Base-by-base conservation (phyloP, 2,329 filamentous ascomycete species). In the Falciphora oryzae region DNA sequence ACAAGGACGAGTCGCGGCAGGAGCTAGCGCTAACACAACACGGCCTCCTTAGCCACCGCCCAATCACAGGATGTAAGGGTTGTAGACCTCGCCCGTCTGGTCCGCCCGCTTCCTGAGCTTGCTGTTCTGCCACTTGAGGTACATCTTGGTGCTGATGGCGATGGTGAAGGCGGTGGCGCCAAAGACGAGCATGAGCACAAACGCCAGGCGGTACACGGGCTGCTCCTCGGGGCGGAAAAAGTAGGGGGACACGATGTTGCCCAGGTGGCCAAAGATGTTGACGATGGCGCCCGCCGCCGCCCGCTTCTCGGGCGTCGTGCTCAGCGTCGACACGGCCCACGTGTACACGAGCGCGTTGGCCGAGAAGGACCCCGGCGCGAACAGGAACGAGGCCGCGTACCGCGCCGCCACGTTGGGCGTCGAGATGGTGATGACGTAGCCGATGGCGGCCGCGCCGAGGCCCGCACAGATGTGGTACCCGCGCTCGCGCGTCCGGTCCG, bases 241-340 rank as follows among this genome's bases (percentile, higher is more conserved):
- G 63, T 78, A 80, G 1, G 77, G 77, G 1, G 73, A 76, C 64
- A 73, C 75, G n/a, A 79, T 72, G 11, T 75, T 78, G 0, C 75
- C 76, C 1, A 79, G 59, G 59, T 78, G 75, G 0, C 71, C 71
- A n/a, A 76, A 67, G 8, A 78, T 69, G 59, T 78, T 78, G 25
- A 77, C 72, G 0, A 79, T 72, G 1, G 76, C 72, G 6, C 70
- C 72, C 4, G 74, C 75, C 14, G 67, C 68, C 1, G 77, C 76
- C 14, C 73, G 71, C 70, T 78, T 79, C 67, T 78, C 76, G 0
- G 76, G 75, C 0, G 77, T 77, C 35, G 73, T 71, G 31, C 71
- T 71, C 10, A 77, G 69, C 0, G 72, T 72, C 2, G 70, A 70
- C 0, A 73, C 72, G 0, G 73, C 74, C 77, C 76, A 78, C 2